Base-by-base conservation (phyloP, 2,329 filamentous ascomycete species). In the Fusarium udum region DNA sequence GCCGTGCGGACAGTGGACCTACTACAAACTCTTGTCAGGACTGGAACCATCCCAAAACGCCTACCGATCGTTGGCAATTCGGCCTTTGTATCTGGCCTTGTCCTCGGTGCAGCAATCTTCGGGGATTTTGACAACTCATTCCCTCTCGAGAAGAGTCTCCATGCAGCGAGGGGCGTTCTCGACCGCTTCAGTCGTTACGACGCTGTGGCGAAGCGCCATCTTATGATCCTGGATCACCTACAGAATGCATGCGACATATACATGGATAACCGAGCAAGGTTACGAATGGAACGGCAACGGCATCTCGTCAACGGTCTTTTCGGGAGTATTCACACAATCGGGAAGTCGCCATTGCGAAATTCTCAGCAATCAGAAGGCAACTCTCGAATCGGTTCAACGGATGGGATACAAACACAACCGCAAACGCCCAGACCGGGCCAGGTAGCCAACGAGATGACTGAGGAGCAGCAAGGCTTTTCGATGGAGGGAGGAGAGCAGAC, bases 1-100 rank as follows among this genome's bases (percentile, higher is more conserved):
- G 81, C 81, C 13, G 76, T 82, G 1, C 73, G 79, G 14, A 79
- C 80, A 1, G 78, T 86, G 6, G 82, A 84, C 9, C 78, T 85
- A 1, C 74, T 84, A 2, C 79, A 83, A 18, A 78, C 77, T 3
- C 79, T 86, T 3, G 68, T 82, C 8, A 74, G 73, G 2, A 80
- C 78, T 4, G 66, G 78, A 4, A 75, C 78, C 5, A 77, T 85
- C 1, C 84, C 85, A 0, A 83, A 82, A 36, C 79, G 84, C 3
- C 72, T 86, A 8, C 85, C 85, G 0, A 85, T 86, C 22, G 72
- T 86, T 2, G 83, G 86, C 9, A 86, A 86, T 55, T 84, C 83
- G 4, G 80, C 83, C 7, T 86, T 86, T 66, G 82, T 85, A 11
- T 84, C 84, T 0, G 83, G 83, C 0, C 74, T 86, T 2, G 84